These are phyloP conservation scores for Aspergillus jensenii DNA, from an alignment of 2,329 filamentous ascomycete genomes.

Conservation along the genomic window DNA sequence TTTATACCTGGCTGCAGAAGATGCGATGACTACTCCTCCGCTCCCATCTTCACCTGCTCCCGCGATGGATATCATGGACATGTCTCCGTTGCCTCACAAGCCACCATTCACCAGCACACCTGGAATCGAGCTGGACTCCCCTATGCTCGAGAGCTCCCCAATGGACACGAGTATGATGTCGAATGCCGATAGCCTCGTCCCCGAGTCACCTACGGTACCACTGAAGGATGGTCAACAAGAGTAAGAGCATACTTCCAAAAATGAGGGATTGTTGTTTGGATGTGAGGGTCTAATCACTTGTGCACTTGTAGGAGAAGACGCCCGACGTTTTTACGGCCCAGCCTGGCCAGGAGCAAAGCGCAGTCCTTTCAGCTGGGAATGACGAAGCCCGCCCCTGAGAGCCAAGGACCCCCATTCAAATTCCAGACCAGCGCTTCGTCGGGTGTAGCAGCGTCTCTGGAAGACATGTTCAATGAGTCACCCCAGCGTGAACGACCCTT, in stretches of 20 bases:
- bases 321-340: constrained; percentile 69
- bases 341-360: constrained; percentile 71
- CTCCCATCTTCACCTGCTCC: constrained; percentile 76
- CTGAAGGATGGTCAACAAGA: constrained; percentile 30
- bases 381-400: constrained; percentile 61
- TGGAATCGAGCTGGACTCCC: constrained; percentile 69
- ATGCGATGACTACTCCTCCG: constrained; percentile 79
- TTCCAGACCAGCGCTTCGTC: constrained; percentile 63
- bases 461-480: constrained; percentile 79
- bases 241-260: constrained; percentile 29
- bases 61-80: constrained; percentile 78
- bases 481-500: constrained; percentile 69
- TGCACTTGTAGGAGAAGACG: constrained; percentile 59
- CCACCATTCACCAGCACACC: constrained; percentile 60
- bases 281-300: constrained; percentile 19
- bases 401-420: constrained; percentile 69
- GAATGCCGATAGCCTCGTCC: constrained; percentile 37
- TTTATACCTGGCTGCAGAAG: constrained; percentile 48
- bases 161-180: constrained; percentile 43
- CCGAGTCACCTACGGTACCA: constrained; percentile 39
- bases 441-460: constrained; percentile 66
- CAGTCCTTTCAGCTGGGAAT: constrained; percentile 67
- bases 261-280: neutral
- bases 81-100: constrained; percentile 92
- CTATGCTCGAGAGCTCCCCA: constrained; percentile 60